Conservation (phyloP, 2,329 filamentous ascomycete species). For the Pezizomycotina sp. region DNA sequence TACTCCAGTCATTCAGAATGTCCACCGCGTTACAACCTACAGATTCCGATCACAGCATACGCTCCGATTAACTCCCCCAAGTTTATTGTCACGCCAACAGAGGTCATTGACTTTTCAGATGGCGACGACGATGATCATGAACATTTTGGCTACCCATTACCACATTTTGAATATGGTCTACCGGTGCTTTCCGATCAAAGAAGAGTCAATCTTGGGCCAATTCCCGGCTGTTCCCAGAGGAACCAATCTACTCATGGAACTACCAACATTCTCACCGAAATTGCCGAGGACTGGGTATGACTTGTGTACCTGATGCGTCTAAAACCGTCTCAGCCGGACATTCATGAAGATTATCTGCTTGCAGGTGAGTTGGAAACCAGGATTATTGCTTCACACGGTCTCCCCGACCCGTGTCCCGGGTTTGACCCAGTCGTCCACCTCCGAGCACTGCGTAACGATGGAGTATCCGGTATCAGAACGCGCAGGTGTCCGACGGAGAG, state of each 20-base stretch:
- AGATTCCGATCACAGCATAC: slow-evolving; percentile 14
- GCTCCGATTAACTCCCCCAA: slow-evolving; percentile 12
- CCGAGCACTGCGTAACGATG: slow-evolving; percentile 22
- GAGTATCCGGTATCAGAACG: no score
- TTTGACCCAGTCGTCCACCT: slow-evolving; percentile 23
- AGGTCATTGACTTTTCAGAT: slow-evolving; percentile 2
- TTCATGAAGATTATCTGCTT: no score
- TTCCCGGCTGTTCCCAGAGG: neutral
- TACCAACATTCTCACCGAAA: neutral
- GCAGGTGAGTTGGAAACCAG: slow-evolving; percentile 21
- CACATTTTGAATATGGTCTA: no score
- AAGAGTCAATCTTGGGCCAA: slow-evolving; percentile 10
- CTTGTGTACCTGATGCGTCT: slow-evolving; percentile 18
- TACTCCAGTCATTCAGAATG: slow-evolving; percentile 12
- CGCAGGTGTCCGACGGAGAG: no score
- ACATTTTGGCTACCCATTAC: slow-evolving; percentile 26
- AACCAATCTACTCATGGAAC: neutral
- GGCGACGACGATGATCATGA: slow-evolving; percentile 16
- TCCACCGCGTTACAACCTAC: slow-evolving; percentile 11
- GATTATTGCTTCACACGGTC: slow-evolving; percentile 25
- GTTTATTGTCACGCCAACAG: slow-evolving; percentile 3
- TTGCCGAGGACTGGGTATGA: slow-evolving; percentile 18
- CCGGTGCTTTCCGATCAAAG: no score
- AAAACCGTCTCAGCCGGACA: no score
- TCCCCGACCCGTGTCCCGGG: slow-evolving; percentile 20